phyloP scores from a whole-genome alignment of 345 rosid species.

The Salix viminalis region DNA sequence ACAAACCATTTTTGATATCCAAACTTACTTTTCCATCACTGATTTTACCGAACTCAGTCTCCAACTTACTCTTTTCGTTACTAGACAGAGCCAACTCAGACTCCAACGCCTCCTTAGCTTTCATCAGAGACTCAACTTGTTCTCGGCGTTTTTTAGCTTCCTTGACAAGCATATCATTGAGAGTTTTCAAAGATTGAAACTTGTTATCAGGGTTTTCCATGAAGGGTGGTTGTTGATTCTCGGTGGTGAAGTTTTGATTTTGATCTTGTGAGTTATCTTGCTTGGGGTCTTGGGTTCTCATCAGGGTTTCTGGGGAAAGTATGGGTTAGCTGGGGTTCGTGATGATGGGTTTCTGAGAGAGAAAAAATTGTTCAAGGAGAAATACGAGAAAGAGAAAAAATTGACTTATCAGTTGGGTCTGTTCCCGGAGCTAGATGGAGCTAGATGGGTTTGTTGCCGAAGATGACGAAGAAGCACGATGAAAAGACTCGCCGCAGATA shows the following conservation, averaged over 20 bases:
- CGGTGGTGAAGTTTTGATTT: constrained; percentile 9
- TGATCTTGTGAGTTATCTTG: constrained; percentile 13
- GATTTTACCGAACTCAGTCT: constrained; percentile 29
- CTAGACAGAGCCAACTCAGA: constrained; percentile 32
- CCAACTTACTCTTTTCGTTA: constrained; percentile 26
- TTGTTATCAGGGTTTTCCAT: constrained; percentile 44
- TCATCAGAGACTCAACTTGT: constrained; percentile 42
- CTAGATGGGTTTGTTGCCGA: too few species aligned
- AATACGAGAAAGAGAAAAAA: too few species aligned
- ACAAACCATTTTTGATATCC: constrained; percentile 41
- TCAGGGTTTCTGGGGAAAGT: constrained; percentile 1
- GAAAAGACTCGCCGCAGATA: too few species aligned
- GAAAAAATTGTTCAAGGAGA: too few species aligned
- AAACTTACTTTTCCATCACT: constrained; percentile 35
- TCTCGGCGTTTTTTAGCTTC: constrained; percentile 48
- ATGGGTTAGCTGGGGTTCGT: too few species aligned
- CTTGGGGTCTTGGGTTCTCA: constrained; percentile 23
- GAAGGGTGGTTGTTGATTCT: constrained; percentile 9
- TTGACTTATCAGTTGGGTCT: too few species aligned
- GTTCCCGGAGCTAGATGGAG: too few species aligned
- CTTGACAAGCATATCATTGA: constrained; percentile 53
- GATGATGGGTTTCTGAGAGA: background rate
- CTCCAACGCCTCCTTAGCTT: constrained; percentile 40
- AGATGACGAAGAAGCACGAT: too few species aligned
- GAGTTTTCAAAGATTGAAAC: constrained; percentile 49